Evolutionary conservation across 305 asterid genomes (phyloP), one percentile per base, ranked within the genome.

Genomic region (Solanum hybrid): DNA sequence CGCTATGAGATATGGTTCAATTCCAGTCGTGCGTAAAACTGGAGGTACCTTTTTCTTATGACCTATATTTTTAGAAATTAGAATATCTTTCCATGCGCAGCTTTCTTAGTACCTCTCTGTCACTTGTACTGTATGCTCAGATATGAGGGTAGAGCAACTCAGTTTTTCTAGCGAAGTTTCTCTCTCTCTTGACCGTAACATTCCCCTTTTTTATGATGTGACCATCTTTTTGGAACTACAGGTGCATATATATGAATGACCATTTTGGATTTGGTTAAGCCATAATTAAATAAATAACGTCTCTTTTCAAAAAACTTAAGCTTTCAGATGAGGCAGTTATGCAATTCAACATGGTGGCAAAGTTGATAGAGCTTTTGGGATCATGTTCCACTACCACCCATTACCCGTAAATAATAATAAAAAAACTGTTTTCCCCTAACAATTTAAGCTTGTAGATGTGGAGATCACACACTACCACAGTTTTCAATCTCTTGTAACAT

Each of bases 1-100:
- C 17, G 99, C 99, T 84, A 95, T 98, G 99, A 95, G 99, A 98
- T 98, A 94, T 56, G 99, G 99, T 85, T 95, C 99, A 17, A 93
- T 98, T 88, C 98, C 99, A 29, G 93, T 97, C 17, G 99, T 96
- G 87, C 99, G 99, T 90, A 97, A 95, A 95, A 98, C 99, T 90
- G 99, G 99, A 95, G 99, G 99, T 97, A 76, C 77, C 95, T 77
- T 56, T 37, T 22, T 31, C 75, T 84, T 29, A 51, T 77, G 64
- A 88, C 24, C 86, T 73, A 19, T 38, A 71, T 75, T 45, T 84
- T 84, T 84, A 84, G 72, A 84, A 17, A 84, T 51, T 51, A 1
- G 19, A 84, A 51, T 31, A 26, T 73, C 60, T 89, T 72, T 10
- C 84, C 84, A 45, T 10, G 27, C 17, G 73, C 73, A 27, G 40